phyloP scores from a whole-genome alignment of 495 filamentous ascomycete species.

The Xylaria sp. region DNA sequence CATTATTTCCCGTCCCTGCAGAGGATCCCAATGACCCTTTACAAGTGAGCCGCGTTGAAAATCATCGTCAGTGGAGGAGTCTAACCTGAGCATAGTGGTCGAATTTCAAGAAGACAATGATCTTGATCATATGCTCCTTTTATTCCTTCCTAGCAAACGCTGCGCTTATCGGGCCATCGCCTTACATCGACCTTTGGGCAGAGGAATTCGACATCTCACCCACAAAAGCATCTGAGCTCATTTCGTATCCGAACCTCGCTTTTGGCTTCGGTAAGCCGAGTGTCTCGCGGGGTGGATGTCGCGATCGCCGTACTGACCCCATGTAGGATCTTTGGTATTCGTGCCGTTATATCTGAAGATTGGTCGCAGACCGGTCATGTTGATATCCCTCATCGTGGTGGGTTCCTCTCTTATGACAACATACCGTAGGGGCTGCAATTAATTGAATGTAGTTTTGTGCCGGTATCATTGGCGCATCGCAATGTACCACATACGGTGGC shows the following conservation, averaged over 20 bases:
- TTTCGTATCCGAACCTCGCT: constrained; percentile 69
- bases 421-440: not conserved
- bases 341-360: constrained; percentile 68
- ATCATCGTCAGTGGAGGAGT: not conserved
- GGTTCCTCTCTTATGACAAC: constrained; percentile 25
- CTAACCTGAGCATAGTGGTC: constrained; percentile 55
- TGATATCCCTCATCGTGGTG: constrained; percentile 59
- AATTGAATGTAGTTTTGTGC: constrained; percentile 53
- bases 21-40: constrained; percentile 72
- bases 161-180: constrained; percentile 62
- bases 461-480: constrained; percentile 64
- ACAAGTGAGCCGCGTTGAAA: constrained; percentile 42
- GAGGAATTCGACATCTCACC: constrained; percentile 60
- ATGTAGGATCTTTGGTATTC: constrained; percentile 60
- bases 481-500: constrained; percentile 55
- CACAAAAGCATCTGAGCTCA: constrained; percentile 59
- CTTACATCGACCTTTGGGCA: constrained; percentile 65
- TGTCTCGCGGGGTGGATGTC: not conserved
- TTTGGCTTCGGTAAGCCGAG: constrained; percentile 61
- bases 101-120: constrained; percentile 64
- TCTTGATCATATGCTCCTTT: constrained; percentile 62
- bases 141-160: constrained; percentile 70
- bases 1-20: constrained; percentile 66
- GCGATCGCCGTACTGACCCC: constrained; percentile 21
- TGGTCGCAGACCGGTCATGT: constrained; percentile 65